Base-by-base conservation (phyloP, 148 eudicot genomes). In the Bassia scoparia region DNA sequence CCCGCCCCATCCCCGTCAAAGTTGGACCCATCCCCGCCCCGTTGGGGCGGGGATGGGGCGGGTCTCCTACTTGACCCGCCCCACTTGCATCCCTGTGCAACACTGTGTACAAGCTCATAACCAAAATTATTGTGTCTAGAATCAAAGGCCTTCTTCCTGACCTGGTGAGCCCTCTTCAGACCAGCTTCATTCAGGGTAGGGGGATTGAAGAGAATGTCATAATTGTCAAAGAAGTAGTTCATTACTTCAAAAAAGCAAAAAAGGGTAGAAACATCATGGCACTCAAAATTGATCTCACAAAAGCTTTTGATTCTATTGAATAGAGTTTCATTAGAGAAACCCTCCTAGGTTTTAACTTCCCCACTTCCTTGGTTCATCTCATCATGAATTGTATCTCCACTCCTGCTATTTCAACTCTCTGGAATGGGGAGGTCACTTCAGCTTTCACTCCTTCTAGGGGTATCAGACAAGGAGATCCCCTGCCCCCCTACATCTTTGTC, bases 301-400 rank as follows among this genome's bases (percentile, higher is more conserved):
- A 69, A 3, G 72, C 30, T 6, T 69, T 18, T 31, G 72, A 69
- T 21, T 15, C 17, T 1, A 0, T 69, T 0, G 72, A 69, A n/a
- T 69, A 60, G 72, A 23, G 60, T 21, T 69, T 69, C 20, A 69
- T 69, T 3, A 20, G 9, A 6, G 44, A 50, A 1, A 50, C 72
- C 11, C 29, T 69, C 0, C 3, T 20, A 0, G 46, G 29, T 31
- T 69, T 50, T 3, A 33, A 33, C 0, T 69, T 10, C 72, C 60
- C 0, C n/a, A 0, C 0, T 0, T 2, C 0, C 2, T 68, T 0
- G 12, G n/a, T n/a, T n/a, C n/a, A 2, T 31, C 8, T 68, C 1
- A 50, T 68, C 15, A 68, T 68, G 71, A 8, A 2, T 18, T 68
- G 60, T 23, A 50, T 68, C 9, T 17, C 17, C 5, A 49, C 38